Conservation (phyloP, 1,284 basidiomycete genomes). For the Cryptococcus sp. region DNA sequence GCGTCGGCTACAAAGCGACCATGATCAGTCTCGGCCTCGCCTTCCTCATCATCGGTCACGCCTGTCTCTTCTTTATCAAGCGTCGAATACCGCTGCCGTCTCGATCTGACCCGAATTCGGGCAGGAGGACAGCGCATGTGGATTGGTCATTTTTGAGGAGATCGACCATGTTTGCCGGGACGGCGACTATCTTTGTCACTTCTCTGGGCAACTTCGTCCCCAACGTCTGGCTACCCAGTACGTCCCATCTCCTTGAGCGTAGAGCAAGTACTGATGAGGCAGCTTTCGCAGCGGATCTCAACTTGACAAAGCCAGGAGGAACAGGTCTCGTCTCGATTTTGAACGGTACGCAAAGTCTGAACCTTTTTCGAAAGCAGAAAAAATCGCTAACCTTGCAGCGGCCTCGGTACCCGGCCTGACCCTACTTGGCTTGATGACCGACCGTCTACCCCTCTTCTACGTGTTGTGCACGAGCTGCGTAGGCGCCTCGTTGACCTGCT, state of each 20-base stretch:
- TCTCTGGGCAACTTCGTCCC: constrained; percentile 45
- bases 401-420: constrained; percentile 42
- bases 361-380: background rate
- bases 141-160: constrained; percentile 28
- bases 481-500: constrained; percentile 32
- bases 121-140: constrained; percentile 6
- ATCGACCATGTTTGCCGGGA: constrained; percentile 31
- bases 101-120: constrained; percentile 1
- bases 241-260: constrained; percentile 2
- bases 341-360: constrained; percentile 27
- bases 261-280: background rate
- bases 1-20: constrained; percentile 44
- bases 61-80: constrained; percentile 37
- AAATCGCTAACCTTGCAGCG: constrained; percentile 20
- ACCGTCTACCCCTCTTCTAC: constrained; percentile 28
- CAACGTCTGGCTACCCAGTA: constrained; percentile 41
- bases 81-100: constrained; percentile 36
- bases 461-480: constrained; percentile 37
- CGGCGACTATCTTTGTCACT: constrained; percentile 33
- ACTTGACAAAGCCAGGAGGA: constrained; percentile 32
- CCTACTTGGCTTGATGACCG: constrained; percentile 39
- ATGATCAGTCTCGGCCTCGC: constrained; percentile 40
- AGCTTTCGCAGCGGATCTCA: constrained; percentile 38
- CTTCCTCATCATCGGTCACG: constrained; percentile 25
- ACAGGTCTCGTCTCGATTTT: constrained; percentile 42